These are phyloP conservation scores for Ulvella scutata DNA, from an alignment of 139 green algal species.

Conservation along the genomic window DNA sequence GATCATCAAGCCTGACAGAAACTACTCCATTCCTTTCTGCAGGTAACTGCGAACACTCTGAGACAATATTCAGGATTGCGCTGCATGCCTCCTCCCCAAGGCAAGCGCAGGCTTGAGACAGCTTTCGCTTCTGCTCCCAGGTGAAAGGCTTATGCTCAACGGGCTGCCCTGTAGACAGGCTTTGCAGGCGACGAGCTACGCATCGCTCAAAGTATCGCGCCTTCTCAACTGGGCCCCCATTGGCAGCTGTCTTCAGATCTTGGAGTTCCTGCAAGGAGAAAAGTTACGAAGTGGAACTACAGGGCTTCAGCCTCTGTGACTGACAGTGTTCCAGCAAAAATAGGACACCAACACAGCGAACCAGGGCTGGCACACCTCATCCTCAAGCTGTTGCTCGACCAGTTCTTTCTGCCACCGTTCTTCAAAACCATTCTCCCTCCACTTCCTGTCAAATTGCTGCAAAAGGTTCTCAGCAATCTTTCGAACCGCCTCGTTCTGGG, in stretches of 20 bases:
- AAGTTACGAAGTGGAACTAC: neutral
- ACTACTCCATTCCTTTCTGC: neutral
- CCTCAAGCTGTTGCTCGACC: neutral
- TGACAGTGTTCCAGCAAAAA: too few species aligned
- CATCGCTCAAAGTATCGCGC: neutral
- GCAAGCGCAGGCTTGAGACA: neutral
- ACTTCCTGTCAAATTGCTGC: neutral
- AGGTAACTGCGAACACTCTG: neutral
- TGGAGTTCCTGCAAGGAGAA: neutral
- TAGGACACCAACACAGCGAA: too few species aligned
- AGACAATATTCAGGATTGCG: neutral
- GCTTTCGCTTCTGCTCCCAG: neutral
- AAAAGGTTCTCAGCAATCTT: neutral
- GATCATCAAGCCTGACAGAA: neutral
- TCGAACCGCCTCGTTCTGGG: neutral
- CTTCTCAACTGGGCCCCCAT: neutral
- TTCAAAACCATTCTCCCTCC: neutral
- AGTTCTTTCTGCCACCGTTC: neutral
- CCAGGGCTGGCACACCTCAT: too few species aligned
- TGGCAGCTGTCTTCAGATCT: neutral
- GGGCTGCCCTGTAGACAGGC: neutral
- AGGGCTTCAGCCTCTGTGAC: too few species aligned
- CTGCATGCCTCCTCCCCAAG: neutral
- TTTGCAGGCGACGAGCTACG: neutral
- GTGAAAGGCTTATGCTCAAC: neutral